Evolutionary conservation across 805 yeast genomes (phyloP), one percentile per base, ranked within the genome.

Genomic region (Metschnikowia lochheadii): DNA sequence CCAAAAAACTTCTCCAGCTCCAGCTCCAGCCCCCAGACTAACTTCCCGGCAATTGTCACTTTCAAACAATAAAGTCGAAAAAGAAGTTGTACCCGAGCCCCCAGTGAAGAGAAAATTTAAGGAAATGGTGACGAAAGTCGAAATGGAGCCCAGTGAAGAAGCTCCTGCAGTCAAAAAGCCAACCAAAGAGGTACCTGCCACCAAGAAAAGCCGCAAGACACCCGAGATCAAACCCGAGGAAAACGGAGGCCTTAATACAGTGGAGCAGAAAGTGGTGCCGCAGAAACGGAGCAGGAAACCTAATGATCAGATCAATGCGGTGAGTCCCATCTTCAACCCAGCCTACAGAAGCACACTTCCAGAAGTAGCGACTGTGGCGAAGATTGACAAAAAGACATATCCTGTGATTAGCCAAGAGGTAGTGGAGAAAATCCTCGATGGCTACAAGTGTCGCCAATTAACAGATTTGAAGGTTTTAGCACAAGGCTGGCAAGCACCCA

Each of bases 371-470:
- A 37, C 48, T 3, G 21, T 39, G 10, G 44, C 48, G 3, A 60
- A 57, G 40, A 45, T 52, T 26, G 68, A 64, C 49, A 63, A 58
- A 52, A 61, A 60, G 48, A 48, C 49, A 10, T 45, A 52, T 3
- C 58, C 59, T 4, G 53, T 49, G 5, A 43, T 61, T 23, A 54
- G 58, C 2, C 54, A 50, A 43, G 56, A 56, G 3, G 44, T 42
- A 0, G 44, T 63, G 21, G 48, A 48, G 2, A 52, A 55, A 5
- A 49, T 64, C 2, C 48, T 67, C 2, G 43, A 48, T 13, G 54
- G 54, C 14, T 65, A 52, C 47, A 56, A 62, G 38, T 45, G 40
- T 17, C 58, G 58, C 20, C 71, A 68, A 48, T 58, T 70, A 10
- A 53, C 60, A n/a, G 72, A 69, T 46, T 46, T 68, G 36, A 53